Conservation (phyloP, 495 filamentous ascomycete genomes). For the Penicillium argentinense region DNA sequence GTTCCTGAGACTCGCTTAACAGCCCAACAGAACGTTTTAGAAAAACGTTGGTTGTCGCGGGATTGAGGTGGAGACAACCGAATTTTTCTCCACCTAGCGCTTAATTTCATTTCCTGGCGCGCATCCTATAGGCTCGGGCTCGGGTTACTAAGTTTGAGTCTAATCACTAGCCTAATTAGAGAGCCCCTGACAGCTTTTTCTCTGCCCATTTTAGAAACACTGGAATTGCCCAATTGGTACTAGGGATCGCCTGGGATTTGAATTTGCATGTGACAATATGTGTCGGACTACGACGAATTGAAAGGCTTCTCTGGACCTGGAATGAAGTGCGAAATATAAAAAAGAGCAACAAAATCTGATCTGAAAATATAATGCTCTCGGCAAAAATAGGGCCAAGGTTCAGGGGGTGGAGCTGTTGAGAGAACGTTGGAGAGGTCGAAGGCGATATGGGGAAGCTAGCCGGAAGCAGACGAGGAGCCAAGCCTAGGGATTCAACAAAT, state of each 20-base stretch:
- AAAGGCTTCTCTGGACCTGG: not conserved
- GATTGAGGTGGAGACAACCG: conserved; percentile 10
- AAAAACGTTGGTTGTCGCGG: conserved; percentile 18
- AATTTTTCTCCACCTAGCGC: conserved; percentile 9
- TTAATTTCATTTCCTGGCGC: conserved; percentile 6
- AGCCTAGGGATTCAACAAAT: conserved; percentile 1
- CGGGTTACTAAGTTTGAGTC: conserved; percentile 14
- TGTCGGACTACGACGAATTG: not conserved
- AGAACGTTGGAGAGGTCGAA: not conserved
- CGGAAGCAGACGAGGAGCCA: not conserved
- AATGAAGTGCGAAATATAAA: not conserved
- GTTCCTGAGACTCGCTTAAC: conserved; percentile 13
- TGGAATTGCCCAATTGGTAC: not conserved
- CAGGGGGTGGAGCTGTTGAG: not conserved
- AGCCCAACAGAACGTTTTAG: conserved; percentile 17
- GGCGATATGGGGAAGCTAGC: conserved; percentile 1
- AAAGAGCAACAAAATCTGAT: not conserved
- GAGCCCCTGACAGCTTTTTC: conserved; percentile 9
- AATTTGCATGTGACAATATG: not conserved
- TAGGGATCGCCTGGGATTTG: not conserved
- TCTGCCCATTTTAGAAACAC: conserved; percentile 4
- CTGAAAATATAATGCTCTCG: too few relatives aligned
- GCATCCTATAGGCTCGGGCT: conserved; percentile 7
- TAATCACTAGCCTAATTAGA: conserved; percentile 15
- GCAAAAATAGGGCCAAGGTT: not conserved